A percentile compares a stretch with the other conserved stretches of the same genome.
phyloP scores from a whole-genome alignment of 2,329 filamentous ascomycete species.

The Metarhizium sp. region DNA sequence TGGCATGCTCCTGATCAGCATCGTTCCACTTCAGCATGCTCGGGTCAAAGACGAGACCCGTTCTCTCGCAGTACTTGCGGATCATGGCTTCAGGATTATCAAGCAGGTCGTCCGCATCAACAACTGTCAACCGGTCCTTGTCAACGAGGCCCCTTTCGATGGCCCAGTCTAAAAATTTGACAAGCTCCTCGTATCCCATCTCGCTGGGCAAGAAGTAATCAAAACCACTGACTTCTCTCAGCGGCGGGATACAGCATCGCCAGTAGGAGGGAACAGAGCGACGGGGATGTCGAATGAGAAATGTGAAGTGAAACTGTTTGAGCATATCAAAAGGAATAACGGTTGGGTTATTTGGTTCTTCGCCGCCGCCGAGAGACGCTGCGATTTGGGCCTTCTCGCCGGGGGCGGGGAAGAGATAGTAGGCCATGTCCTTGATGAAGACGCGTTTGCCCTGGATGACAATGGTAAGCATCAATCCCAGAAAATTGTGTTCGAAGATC shows the following conservation, averaged over 20 bases:
- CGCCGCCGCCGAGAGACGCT: conserved; percentile 62
- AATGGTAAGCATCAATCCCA: conserved; percentile 1
- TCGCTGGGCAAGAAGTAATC: conserved; percentile 78
- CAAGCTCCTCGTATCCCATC: conserved; percentile 83
- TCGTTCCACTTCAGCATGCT: conserved; percentile 81
- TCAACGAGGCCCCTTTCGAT: conserved; percentile 60
- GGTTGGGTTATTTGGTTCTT: conserved; percentile 70
- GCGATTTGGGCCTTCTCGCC: conserved; percentile 58
- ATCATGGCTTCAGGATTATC: conserved; percentile 73
- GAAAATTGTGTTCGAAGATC: not conserved
- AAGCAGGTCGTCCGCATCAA: conserved; percentile 91
- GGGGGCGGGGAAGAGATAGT: conserved; percentile 78
- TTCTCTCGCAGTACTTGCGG: conserved; percentile 69
- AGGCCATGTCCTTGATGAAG: conserved; percentile 97
- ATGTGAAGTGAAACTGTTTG: conserved; percentile 82
- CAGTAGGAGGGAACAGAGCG: conserved; percentile 88
- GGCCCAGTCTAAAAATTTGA: conserved; percentile 80
- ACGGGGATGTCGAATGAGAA: conserved; percentile 93
- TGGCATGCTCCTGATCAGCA: conserved; percentile 63
- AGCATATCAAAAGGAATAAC: conserved; percentile 68
- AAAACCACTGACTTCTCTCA: conserved; percentile 76
- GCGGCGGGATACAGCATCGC: conserved; percentile 84
- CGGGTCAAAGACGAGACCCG: conserved; percentile 65
- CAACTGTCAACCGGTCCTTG: conserved; percentile 65
- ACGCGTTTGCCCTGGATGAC: conserved; percentile 67